A percentile compares a stretch with the other conserved stretches of the same genome.
Conservation (phyloP, 2,329 filamentous ascomycete species). For the Aureobasidium zeae region DNA sequence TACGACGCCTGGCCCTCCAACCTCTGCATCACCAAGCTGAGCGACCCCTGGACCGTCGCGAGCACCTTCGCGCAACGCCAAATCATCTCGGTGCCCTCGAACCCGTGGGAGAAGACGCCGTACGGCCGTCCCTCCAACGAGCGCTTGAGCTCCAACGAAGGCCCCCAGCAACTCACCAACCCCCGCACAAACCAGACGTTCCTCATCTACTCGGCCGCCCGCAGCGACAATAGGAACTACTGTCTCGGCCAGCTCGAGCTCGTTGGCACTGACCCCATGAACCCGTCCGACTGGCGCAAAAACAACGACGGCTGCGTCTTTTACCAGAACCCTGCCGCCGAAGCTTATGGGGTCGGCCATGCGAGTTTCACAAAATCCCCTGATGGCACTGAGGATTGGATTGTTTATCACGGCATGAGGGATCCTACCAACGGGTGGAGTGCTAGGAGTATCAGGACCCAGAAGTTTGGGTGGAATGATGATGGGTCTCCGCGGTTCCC, state of each 20-base stretch:
- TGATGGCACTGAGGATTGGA: slow-evolving; percentile 41
- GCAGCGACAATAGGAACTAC: slow-evolving; percentile 45
- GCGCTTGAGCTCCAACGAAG: slow-evolving; percentile 42
- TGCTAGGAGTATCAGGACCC: slow-evolving; percentile 40
- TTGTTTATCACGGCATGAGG: slow-evolving; percentile 46
- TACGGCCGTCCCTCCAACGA: slow-evolving; percentile 40
- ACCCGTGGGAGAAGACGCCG: slow-evolving; percentile 45
- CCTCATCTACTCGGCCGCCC: slow-evolving; percentile 41
- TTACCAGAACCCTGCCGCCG: slow-evolving; percentile 38
- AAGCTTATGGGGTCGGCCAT: slow-evolving; percentile 42
- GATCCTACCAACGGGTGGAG: slow-evolving; percentile 40
- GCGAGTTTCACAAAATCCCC: slow-evolving; percentile 43
- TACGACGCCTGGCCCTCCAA: slow-evolving; percentile 44
- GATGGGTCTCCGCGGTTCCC: slow-evolving; percentile 42
- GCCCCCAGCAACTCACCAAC: slow-evolving; percentile 42
- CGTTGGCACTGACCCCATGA: slow-evolving; percentile 41
- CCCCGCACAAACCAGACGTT: slow-evolving; percentile 39
- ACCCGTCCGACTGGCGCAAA: slow-evolving; percentile 41
- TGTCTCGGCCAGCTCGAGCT: slow-evolving; percentile 45
- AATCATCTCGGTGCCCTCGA: slow-evolving; percentile 39
- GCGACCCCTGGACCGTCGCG: slow-evolving; percentile 39
- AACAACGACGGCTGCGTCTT: slow-evolving; percentile 40
- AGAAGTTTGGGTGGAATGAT: slow-evolving; percentile 41
- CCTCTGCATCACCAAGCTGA: slow-evolving; percentile 44
- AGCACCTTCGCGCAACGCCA: slow-evolving; percentile 39